Evolutionary conservation across 1,284 basidiomycete genomes (phyloP).

Genomic region (Athelia psychrophila): DNA sequence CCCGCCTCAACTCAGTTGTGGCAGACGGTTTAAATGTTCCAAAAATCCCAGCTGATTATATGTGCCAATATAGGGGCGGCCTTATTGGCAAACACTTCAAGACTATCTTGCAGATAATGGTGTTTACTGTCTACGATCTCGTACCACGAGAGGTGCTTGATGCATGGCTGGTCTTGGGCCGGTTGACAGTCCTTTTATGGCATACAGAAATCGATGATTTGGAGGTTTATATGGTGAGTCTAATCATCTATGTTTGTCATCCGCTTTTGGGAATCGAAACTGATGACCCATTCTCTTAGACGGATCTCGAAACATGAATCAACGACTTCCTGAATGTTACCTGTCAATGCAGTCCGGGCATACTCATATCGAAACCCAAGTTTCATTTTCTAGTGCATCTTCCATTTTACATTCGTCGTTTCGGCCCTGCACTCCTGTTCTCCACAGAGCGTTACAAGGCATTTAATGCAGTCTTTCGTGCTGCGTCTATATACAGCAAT

Average conservation of each 20-base stretch:
- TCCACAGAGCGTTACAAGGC: slow-evolving; percentile 9
- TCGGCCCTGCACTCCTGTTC: slow-evolving; percentile 7
- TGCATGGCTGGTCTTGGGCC: slow-evolving; percentile 6
- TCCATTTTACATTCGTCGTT: slow-evolving; percentile 6
- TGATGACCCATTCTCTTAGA: no score
- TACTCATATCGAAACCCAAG: slow-evolving; percentile 8
- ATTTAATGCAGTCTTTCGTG: slow-evolving; percentile 9
- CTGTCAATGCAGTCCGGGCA: neutral
- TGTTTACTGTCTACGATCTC: slow-evolving; percentile 8
- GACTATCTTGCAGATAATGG: slow-evolving; percentile 6
- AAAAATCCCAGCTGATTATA: slow-evolving; percentile 3
- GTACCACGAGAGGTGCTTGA: slow-evolving; percentile 5
- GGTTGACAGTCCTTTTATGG: slow-evolving; percentile 9
- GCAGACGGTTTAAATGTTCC: slow-evolving; percentile 3
- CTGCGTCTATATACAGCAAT: slow-evolving; percentile 11
- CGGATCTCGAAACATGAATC: no score
- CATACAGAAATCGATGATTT: slow-evolving; percentile 9
- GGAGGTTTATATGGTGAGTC: slow-evolving; percentile 5
- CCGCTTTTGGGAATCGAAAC: no score
- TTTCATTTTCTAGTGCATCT: slow-evolving; percentile 12
- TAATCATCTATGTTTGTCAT: neutral
- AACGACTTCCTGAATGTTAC: no score
- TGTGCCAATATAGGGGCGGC: slow-evolving; percentile 9
- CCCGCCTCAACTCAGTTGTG: slow-evolving; percentile 5
- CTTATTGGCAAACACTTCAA: slow-evolving; percentile 16